Conservation (phyloP, 805 yeast genomes). For the Wickerhamiella australiensis region DNA sequence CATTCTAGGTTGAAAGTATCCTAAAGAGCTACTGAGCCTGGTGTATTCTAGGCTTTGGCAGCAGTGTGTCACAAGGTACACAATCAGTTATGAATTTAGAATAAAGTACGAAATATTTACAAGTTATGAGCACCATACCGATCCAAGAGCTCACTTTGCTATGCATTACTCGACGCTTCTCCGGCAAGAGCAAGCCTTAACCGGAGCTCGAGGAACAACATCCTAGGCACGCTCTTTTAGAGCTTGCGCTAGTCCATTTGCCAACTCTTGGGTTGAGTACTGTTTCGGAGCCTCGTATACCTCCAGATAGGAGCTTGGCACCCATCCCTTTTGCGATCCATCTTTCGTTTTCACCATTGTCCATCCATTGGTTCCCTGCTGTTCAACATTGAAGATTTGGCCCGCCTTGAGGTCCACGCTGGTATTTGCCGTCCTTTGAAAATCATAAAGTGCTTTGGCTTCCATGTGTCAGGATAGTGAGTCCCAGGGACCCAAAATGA, state of each 20-base stretch:
- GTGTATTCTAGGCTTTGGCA: too few species aligned
- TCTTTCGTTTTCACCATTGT: slow-evolving; percentile 72
- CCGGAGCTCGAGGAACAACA: too few species aligned
- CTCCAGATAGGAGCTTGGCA: slow-evolving; percentile 78
- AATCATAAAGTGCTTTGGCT: slow-evolving; percentile 69
- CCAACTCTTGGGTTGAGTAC: slow-evolving; percentile 14
- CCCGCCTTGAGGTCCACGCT: slow-evolving; percentile 70
- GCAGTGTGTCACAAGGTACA: too few species aligned
- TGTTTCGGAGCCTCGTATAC: slow-evolving; percentile 16
- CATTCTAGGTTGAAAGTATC: too few species aligned
- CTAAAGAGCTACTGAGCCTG: too few species aligned
- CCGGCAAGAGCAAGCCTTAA: too few species aligned
- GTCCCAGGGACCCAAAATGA: not conserved
- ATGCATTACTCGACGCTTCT: too few species aligned
- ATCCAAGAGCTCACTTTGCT: too few species aligned
- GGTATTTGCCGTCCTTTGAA: slow-evolving; percentile 79
- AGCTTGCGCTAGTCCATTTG: slow-evolving; percentile 19
- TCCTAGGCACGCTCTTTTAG: slow-evolving; percentile 9
- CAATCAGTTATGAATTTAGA: not conserved
- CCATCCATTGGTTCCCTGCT: slow-evolving; percentile 82
- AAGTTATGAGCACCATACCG: too few species aligned
- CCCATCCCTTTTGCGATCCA: slow-evolving; percentile 85
- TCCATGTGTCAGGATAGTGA: slow-evolving; percentile 6
- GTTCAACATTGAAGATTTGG: slow-evolving; percentile 57
- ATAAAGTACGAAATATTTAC: not conserved